Evolutionary conservation across 345 rosid genomes (phyloP), one percentile per base, ranked within the genome.

Genomic region (Diplotaxis tenuifolia): DNA sequence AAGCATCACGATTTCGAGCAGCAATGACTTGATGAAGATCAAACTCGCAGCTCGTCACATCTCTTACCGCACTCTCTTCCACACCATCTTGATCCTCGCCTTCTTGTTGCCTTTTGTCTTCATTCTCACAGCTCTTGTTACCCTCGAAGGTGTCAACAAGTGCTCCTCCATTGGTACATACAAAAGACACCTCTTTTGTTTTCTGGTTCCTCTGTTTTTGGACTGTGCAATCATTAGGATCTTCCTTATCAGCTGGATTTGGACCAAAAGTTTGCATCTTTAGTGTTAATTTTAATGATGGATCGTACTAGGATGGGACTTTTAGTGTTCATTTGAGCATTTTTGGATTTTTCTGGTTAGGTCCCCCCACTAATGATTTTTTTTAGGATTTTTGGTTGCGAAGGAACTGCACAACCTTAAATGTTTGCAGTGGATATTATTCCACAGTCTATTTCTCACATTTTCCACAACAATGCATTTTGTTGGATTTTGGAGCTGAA

Each of bases 61-160:
- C 84, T 96, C 99, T 65, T 96, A 92, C 80, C 73, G 98, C 73
- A 89, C 96, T 81, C 96, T 96, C 80, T 96, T 92, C 72, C 97
- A 96, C 73, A 88, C 97, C 73, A 85, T 96, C 70, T 94, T 96
- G 71, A 79, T 92, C 78, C 98, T 96, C 73, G 99, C 99, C 66
- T 92, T 96, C 82, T 81, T 96, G 81, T 90, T 96, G 84, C 99
- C 99, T 55, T 96, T 96, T 60, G 97, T 92, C 75, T 96, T 96
- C 91, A 96, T 96, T 75, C 87, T 96, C 61, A 96, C 98, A 16
- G 99, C 99, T 73, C 74, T 92, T 79, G 98, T 92, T 74, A 92
- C 99, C 88, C 98, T 96, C 57, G 99, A 96, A 88, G 99, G 99
- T 80, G 96, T 86, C 91, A 90, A 96, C 93, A 92, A 96, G 83